Evolutionary conservation across 495 filamentous ascomycete species (phyloP), one percentile per base, ranked within the genome.

Genomic region (Bryoglossum gracile): DNA sequence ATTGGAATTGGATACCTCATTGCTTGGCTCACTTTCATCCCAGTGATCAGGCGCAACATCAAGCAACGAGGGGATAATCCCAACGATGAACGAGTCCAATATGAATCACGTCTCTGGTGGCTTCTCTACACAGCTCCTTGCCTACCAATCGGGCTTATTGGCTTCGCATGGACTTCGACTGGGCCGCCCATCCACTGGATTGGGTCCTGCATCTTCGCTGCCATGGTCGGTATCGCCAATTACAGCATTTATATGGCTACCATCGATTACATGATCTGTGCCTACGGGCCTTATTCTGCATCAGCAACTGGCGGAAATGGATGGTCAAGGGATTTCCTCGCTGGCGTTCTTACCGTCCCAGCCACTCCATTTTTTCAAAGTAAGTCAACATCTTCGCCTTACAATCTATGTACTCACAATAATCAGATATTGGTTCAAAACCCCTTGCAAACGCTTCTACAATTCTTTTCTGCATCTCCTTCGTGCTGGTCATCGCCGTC

Each of bases 181-280:
- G 82, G 81, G 0, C 81, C 82, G 2, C 75, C 73, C 1, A 66
- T 76, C 2, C 82, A 74, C 42, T 86, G 81, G 80, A 76, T 80
- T 30, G 75, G 70, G 5, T 74, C 78, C 3, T 71, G 77, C 65
- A 63, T 83, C 16, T 81, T 80, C 37, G 67, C 69, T 1, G 68
- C 69, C 17, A 58, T 84, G n/a, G 80, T 86, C 46, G 80, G 78
- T 8, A 81, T 83, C 46, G 80, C 81, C 19, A 83, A 85, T 56
- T 84, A 84, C 53, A 70, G 73, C 38, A 84, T 86, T 54, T 84
- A 86, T 65, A 86, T 87, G 83, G 83, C 82, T 0, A 87, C 86
- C 0, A 85, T 89, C 48, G 85, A 90, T 54, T 90, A 90, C 66
- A 89, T 88, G 85, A 78, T 89, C n/a, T 80, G 76, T 34, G 76